Percentiles rank a stretch among this genome's conserved stretches.
These are phyloP conservation scores for Kalaharituber pfeilii DNA, from an alignment of 2,329 filamentous ascomycete genomes.

Conservation along the genomic window DNA sequence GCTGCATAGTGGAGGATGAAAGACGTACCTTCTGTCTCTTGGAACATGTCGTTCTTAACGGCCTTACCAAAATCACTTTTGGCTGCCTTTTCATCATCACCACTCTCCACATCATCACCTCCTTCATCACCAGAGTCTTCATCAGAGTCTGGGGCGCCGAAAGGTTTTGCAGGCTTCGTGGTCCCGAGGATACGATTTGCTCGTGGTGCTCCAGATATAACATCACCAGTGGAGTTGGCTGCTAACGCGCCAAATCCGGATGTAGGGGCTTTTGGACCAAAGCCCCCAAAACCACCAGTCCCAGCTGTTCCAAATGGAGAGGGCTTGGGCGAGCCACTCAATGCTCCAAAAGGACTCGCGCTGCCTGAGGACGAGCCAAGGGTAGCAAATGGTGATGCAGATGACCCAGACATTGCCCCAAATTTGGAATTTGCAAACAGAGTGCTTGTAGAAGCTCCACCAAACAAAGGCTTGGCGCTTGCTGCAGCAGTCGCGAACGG, in stretches of 20 bases:
- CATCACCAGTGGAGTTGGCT: conserved; percentile 10
- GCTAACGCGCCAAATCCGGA: conserved; percentile 13
- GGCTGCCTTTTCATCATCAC: conserved; percentile 13
- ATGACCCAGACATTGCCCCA: conserved; percentile 11
- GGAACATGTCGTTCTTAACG: conserved; percentile 11
- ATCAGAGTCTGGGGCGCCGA: conserved; percentile 14
- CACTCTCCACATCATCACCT: conserved; percentile 14
- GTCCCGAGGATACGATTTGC: not conserved
- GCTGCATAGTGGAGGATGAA: not conserved
- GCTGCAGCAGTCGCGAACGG: conserved; percentile 16
- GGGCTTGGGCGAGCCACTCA: conserved; percentile 7
- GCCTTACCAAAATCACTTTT: conserved; percentile 10
- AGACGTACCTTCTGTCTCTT: conserved; percentile 15
- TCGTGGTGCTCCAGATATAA: conserved; percentile 15
- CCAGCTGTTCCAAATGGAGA: conserved; percentile 12
- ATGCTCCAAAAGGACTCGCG: conserved; percentile 13
- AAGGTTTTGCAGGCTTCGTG: conserved; percentile 9
- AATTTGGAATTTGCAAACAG: conserved; percentile 17
- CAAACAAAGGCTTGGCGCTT: conserved; percentile 14
- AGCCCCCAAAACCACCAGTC: conserved; percentile 1
- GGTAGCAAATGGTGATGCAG: not conserved
- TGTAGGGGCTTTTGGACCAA: conserved; percentile 6
- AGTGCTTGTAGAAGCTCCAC: conserved; percentile 9
- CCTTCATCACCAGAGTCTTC: not conserved
- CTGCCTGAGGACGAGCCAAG: not conserved